phyloP scores from a whole-genome alignment of 1,284 basidiomycete genomes.

The Phylloboletellus chloephorus region DNA sequence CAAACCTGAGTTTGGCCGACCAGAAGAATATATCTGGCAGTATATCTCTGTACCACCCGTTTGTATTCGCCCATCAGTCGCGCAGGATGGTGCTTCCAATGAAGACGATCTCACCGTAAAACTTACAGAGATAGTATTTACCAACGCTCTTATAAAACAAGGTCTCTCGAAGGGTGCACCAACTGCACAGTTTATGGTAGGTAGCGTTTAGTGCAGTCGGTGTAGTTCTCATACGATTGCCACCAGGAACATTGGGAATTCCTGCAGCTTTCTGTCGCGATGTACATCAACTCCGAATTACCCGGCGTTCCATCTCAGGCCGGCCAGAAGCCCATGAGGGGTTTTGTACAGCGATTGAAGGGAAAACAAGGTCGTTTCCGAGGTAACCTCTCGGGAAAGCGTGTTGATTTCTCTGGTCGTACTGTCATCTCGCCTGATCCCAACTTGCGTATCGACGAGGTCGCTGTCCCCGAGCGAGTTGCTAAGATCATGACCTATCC shows the following conservation, averaged over 20 bases:
- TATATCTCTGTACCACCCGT: conserved; percentile 98
- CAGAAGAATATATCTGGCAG: conserved; percentile 99
- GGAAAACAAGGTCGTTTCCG: conserved; percentile 99
- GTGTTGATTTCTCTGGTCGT: conserved; percentile 97
- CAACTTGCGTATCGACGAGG: conserved; percentile 96
- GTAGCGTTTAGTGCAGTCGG: conserved; percentile 12
- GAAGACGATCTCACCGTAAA: conserved; percentile 99
- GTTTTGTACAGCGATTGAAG: conserved; percentile 97
- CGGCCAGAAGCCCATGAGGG: conserved; percentile 88
- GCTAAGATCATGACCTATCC: conserved; percentile 97
- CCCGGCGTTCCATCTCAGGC: conserved; percentile 86
- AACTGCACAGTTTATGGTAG: conserved; percentile 85
- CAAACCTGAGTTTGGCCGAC: conserved; percentile 84
- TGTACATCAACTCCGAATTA: conserved; percentile 98
- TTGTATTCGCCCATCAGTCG: conserved; percentile 95
- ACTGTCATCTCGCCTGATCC: conserved; percentile 99
- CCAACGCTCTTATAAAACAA: conserved; percentile 89
- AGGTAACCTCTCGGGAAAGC: conserved; percentile 97
- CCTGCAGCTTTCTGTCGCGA: conserved; percentile 88
- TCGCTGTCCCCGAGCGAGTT: conserved; percentile 94
- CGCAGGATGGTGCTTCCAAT: conserved; percentile 95
- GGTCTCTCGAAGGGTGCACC: conserved; percentile 85
- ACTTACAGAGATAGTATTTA: conserved; percentile 95
- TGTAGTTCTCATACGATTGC: conserved; percentile 10
- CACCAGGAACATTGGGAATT: conserved; percentile 96